Percentiles rank a stretch among this genome's conserved stretches.
Evolutionary conservation across 2,329 filamentous ascomycete species (phyloP).

Genomic region (Colletotrichum sp.): DNA sequence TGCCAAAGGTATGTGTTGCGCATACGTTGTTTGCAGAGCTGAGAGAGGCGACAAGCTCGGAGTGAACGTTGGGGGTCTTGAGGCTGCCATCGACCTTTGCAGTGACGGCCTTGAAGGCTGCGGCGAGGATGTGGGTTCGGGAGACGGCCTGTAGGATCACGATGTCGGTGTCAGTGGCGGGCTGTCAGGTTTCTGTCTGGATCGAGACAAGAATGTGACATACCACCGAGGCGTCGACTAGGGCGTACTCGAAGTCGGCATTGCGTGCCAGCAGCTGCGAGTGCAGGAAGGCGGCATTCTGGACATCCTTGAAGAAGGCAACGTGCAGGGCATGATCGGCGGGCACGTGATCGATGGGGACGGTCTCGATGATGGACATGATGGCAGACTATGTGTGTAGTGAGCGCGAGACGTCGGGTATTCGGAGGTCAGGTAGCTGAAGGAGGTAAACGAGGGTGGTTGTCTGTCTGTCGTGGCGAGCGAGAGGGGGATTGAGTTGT

Average conservation of each 20-base stretch:
- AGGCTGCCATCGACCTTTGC: slow-evolving; percentile 65
- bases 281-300: slow-evolving; percentile 80
- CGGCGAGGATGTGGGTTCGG: slow-evolving; percentile 74
- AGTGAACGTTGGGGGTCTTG: slow-evolving; percentile 86
- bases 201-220: slow-evolving; percentile 24
- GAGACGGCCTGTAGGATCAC: slow-evolving; percentile 65
- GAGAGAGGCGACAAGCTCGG: slow-evolving; percentile 82
- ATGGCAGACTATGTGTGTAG: neutral
- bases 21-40: slow-evolving; percentile 83
- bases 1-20: fast-evolving
- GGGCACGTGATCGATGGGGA: slow-evolving; percentile 79
- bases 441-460: neutral
- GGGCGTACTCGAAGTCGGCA: slow-evolving; percentile 86
- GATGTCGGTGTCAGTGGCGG: neutral
- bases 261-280: slow-evolving; percentile 87
- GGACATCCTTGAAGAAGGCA: slow-evolving; percentile 76
- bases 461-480: neutral
- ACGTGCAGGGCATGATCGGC: slow-evolving; percentile 71
- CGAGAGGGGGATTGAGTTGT: neutral
- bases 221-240: slow-evolving; percentile 86
- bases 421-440: neutral
- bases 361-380: slow-evolving; percentile 58
- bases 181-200: neutral
- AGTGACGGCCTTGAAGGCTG: slow-evolving; percentile 78
- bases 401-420: neutral